Evolutionary conservation across 176 grass and related monocot species (phyloP).

Genomic region (Chloris gayana): DNA sequence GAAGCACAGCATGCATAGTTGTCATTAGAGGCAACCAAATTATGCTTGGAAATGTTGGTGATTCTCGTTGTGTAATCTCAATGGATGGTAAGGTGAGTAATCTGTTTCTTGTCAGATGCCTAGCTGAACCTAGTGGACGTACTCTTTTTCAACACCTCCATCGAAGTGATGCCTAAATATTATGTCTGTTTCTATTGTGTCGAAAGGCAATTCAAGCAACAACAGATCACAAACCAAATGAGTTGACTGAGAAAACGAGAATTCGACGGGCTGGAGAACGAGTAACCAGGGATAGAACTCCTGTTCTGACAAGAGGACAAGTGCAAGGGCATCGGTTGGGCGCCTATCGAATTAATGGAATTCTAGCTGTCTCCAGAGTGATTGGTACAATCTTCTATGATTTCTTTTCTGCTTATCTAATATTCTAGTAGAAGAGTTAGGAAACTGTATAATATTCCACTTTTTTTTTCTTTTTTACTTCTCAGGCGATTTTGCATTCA

Average conservation of each 20-base stretch:
- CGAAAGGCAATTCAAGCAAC: constrained; percentile 31
- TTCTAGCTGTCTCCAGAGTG: neutral
- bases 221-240: constrained; percentile 25
- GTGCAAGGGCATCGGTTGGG: neutral
- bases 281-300: neutral
- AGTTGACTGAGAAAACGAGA: neutral
- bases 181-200: constrained; percentile 18
- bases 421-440: neutral
- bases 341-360: neutral
- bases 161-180: neutral
- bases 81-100: constrained; percentile 21
- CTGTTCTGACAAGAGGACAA: neutral
- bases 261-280: constrained; percentile 25
- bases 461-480: neutral
- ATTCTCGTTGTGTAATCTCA: constrained; percentile 40
- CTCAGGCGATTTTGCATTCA: constrained; percentile 36
- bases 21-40: constrained; percentile 28
- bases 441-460: neutral
- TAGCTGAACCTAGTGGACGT: neutral
- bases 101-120: constrained; percentile 12
- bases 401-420: neutral
- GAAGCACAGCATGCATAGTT: constrained; percentile 37
- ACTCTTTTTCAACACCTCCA: neutral
- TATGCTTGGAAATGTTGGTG: constrained; percentile 38
- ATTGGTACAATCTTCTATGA: constrained; percentile 30